These are phyloP conservation scores for Stentor coeruleus DNA, from an alignment of 73 alveolate genomes.

Conservation along the genomic window DNA sequence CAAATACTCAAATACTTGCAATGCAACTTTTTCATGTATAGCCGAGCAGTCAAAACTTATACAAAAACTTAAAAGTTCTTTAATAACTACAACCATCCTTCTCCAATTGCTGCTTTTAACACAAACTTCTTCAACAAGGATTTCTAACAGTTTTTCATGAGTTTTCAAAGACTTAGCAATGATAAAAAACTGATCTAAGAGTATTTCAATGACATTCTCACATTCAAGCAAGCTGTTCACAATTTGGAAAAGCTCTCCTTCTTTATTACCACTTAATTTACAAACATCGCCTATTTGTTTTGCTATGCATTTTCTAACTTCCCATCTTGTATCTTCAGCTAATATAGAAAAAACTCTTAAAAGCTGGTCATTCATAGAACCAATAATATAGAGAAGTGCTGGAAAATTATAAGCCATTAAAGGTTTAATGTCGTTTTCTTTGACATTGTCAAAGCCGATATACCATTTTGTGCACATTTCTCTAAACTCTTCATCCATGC, in stretches of 20 bases:
- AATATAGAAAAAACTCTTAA: too few relatives aligned
- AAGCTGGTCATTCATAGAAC: not conserved
- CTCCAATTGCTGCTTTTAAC: not conserved
- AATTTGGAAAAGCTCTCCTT: not conserved
- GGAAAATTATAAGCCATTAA: not conserved
- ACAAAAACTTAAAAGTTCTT: not conserved
- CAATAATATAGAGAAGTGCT: not conserved
- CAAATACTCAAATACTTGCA: not conserved
- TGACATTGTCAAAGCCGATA: not conserved
- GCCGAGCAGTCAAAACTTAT: not conserved
- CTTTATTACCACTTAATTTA: not conserved
- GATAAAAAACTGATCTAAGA: not conserved
- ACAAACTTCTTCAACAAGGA: not conserved
- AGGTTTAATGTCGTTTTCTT: not conserved
- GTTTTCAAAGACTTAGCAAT: not conserved
- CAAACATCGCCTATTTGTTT: not conserved
- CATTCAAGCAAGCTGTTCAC: not conserved
- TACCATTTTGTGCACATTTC: not conserved
- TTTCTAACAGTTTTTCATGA: not conserved
- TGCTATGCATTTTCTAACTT: not conserved
- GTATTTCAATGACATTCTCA: not conserved
- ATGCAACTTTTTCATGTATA: not conserved
- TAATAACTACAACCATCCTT: not conserved
- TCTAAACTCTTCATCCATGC: not conserved
- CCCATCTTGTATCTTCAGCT: not conserved